Base-by-base conservation (phyloP, 495 filamentous ascomycete species). In the Penicillium alfredii region DNA sequence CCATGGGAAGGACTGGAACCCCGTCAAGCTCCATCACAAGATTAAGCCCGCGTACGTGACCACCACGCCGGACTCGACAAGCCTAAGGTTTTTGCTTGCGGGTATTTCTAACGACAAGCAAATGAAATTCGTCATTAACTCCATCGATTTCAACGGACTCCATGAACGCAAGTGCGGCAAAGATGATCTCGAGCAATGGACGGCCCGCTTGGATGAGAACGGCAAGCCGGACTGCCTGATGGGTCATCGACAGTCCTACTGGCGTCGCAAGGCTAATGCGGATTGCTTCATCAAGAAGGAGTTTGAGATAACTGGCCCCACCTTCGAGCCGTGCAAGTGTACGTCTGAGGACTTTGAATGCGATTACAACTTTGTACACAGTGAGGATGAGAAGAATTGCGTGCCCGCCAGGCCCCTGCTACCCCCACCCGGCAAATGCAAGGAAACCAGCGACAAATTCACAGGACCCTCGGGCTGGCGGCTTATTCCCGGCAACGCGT, bases 401-500 rank as follows among this genome's bases (percentile, higher is more conserved):
- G 58, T 78, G 4, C 72, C 77, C 0, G 69, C 78, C 9, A 80
- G 74, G 0, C 30, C 58, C 6, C 37, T 77, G 33, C 43, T 47
- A 4, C 49, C 67, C 3, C 74, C 78, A 3, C 68, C 79, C 25
- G 82, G 71, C 2, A 58, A 69, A 14, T 98, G 92, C 63, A 75
- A 80, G 49, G 62, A 76, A 0, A 67, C 66, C 13, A 65, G 71
- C 17, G 81, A 81, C 17, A 92, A 59, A 8, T 97, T 83, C 57
- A 81, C 64, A 65, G 92, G 84, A 10, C 80, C 80, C 4, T 95
- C 90, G 17, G 92, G 92, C 16, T 98, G 85, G 70, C 78, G 89
- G 35, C 74, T 86, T 52, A 96, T 98, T 34, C 89, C 90, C 7
- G 93, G 92, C 3, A 89, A 98, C 57, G 72, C 71, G 12, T 98